Percentiles rank a stretch among this genome's conserved stretches.
phyloP scores from a whole-genome alignment of 1,284 basidiomycete species.

The Leccinum variabile region DNA sequence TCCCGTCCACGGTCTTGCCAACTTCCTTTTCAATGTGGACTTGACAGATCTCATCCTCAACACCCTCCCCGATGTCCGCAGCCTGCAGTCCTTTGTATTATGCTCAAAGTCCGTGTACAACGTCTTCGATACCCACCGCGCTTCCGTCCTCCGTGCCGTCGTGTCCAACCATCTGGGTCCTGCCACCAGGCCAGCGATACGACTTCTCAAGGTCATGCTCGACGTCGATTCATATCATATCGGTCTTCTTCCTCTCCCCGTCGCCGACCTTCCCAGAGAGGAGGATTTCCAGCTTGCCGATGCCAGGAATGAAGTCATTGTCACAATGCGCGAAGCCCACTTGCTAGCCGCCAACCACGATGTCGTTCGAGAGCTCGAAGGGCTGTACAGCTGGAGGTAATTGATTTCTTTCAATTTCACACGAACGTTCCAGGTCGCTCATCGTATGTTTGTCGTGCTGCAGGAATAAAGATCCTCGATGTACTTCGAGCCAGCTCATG shows the following conservation, averaged over 20 bases:
- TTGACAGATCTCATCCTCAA: constrained; percentile 35
- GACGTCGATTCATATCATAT: constrained; percentile 14
- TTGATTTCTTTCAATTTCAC: background rate
- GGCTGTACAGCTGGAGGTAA: constrained; percentile 40
- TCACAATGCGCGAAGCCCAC: constrained; percentile 14
- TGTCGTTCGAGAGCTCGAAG: constrained; percentile 31
- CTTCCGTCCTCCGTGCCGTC: constrained; percentile 35
- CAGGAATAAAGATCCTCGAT: constrained; percentile 37
- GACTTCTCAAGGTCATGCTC: constrained; percentile 25
- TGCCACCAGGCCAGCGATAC: constrained; percentile 34
- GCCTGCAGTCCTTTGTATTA: constrained; percentile 31
- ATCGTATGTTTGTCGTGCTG: constrained; percentile 3
- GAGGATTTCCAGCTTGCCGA: constrained; percentile 10
- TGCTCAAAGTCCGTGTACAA: constrained; percentile 35
- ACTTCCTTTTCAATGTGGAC: constrained; percentile 23
- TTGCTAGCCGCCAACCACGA: constrained; percentile 24
- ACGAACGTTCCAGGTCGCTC: background rate
- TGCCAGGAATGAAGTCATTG: background rate
- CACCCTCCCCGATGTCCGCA: constrained; percentile 30
- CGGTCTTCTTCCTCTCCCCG: constrained; percentile 12
- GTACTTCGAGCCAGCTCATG: constrained; percentile 25
- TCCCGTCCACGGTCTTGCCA: background rate
- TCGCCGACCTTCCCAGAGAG: constrained; percentile 11
- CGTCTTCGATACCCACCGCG: constrained; percentile 36
- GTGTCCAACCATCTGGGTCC: constrained; percentile 38